These are phyloP conservation scores for Sporothrix pseudoabietina DNA, from an alignment of 2,329 filamentous ascomycete genomes.

Conservation along the genomic window DNA sequence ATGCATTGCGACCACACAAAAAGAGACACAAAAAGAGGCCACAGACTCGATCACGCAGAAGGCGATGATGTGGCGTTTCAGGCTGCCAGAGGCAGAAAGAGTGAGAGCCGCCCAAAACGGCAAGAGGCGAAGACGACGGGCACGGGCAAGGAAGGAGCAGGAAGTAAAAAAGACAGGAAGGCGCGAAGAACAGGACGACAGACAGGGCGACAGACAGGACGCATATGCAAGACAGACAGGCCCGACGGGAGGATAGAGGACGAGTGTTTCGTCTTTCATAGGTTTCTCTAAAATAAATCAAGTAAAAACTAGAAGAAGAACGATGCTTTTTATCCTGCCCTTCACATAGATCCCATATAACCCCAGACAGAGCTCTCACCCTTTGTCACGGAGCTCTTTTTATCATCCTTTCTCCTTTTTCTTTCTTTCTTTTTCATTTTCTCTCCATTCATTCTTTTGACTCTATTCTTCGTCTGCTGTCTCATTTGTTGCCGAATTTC, in stretches of 20 bases:
- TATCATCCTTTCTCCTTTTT: background rate
- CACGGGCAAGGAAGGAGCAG: background rate
- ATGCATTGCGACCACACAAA: background rate
- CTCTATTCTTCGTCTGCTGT: background rate
- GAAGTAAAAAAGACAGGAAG: background rate
- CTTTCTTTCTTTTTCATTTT: background rate
- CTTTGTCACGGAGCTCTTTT: background rate
- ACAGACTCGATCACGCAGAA: background rate
- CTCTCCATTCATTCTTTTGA: conserved; percentile 3
- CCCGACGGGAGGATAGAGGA: conserved; percentile 16
- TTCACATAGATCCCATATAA: conserved; percentile 29
- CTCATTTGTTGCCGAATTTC: background rate
- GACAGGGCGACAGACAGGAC: conserved; percentile 22
- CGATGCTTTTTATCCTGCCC: background rate
- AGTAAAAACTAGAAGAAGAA: background rate
- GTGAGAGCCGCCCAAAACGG: background rate
- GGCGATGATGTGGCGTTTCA: conserved; percentile 24
- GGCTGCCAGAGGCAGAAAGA: background rate
- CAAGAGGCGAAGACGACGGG: background rate
- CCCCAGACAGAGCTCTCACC: conserved; percentile 25
- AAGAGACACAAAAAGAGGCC: background rate
- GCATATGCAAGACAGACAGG: conserved; percentile 24
- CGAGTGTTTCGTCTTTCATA: conserved; percentile 5
- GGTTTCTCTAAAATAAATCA: background rate
- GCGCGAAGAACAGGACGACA: conserved; percentile 1